These are phyloP conservation scores for Aaosphaeria arxii DNA, from an alignment of 2,329 filamentous ascomycete species.

Conservation along the genomic window DNA sequence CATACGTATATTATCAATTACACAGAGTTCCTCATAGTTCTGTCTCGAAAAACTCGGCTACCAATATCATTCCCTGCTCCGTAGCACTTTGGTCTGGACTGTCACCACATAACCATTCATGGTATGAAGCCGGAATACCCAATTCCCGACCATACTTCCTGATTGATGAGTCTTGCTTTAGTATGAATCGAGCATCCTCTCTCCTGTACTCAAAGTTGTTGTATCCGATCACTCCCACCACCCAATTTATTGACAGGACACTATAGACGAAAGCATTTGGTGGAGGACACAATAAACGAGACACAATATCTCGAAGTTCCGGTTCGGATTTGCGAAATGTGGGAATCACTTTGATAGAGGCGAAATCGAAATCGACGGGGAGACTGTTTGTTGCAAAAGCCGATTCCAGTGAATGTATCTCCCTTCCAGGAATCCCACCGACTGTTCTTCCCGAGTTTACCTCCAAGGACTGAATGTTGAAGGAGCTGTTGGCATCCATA, in stretches of 20 bases:
- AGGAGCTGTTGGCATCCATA: neutral
- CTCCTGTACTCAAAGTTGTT: slow-evolving; percentile 12
- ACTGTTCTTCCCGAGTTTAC: neutral
- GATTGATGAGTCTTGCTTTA: slow-evolving; percentile 9
- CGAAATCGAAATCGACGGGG: slow-evolving; percentile 1
- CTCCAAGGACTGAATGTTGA: neutral
- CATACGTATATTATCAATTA: no score
- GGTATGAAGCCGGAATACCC: slow-evolving; percentile 13
- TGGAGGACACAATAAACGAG: slow-evolving; percentile 10
- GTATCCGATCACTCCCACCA: slow-evolving; percentile 3
- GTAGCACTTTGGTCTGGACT: slow-evolving; percentile 3
- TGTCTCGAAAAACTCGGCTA: slow-evolving; percentile 12
- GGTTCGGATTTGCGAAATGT: neutral
- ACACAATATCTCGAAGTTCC: slow-evolving; percentile 3
- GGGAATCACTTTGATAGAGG: neutral
- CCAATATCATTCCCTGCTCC: slow-evolving; percentile 13
- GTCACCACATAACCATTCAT: slow-evolving; percentile 20
- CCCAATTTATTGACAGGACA: slow-evolving; percentile 17
- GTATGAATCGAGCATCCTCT: slow-evolving; percentile 12
- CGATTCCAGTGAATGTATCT: neutral
- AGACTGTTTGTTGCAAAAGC: neutral
- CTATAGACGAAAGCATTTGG: slow-evolving; percentile 15
- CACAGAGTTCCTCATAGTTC: neutral
- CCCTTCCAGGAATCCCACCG: neutral
- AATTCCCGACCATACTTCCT: slow-evolving; percentile 6